Conservation (phyloP, 768 basidiomycete genomes). For the Hirschioporus abietinus region DNA sequence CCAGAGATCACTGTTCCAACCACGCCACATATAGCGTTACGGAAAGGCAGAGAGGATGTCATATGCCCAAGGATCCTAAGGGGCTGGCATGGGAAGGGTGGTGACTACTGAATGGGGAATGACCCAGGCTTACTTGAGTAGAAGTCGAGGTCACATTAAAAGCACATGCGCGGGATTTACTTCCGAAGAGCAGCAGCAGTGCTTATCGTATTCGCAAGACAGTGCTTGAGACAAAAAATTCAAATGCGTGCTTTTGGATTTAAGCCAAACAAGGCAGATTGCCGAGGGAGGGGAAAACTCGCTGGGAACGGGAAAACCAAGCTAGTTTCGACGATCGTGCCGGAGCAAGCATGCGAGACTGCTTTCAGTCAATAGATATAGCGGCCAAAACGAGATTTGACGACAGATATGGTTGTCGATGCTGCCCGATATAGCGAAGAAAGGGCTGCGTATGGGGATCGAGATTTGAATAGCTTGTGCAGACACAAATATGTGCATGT, state of each 20-base stretch:
- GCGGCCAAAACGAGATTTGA: neutral
- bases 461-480: neutral
- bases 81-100: neutral
- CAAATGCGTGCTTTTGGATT: neutral
- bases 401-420: constrained; percentile 1
- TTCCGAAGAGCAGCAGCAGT: neutral
- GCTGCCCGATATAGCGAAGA: neutral
- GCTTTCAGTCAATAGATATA: neutral
- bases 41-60: neutral
- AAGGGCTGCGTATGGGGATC: neutral
- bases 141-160: neutral
- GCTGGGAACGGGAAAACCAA: neutral
- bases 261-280: neutral
- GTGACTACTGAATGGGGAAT: constrained; percentile 1
- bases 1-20: neutral
- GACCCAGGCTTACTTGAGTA: neutral
- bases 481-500: neutral
- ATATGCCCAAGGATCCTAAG: neutral
- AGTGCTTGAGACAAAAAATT: neutral
- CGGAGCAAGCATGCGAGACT: neutral
- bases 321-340: neutral
- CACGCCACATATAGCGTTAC: neutral
- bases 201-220: constrained; percentile 1
- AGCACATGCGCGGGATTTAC: neutral
- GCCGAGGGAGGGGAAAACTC: neutral